Base-by-base conservation (phyloP, 805 yeast species). In the Pichia cephalocereana region DNA sequence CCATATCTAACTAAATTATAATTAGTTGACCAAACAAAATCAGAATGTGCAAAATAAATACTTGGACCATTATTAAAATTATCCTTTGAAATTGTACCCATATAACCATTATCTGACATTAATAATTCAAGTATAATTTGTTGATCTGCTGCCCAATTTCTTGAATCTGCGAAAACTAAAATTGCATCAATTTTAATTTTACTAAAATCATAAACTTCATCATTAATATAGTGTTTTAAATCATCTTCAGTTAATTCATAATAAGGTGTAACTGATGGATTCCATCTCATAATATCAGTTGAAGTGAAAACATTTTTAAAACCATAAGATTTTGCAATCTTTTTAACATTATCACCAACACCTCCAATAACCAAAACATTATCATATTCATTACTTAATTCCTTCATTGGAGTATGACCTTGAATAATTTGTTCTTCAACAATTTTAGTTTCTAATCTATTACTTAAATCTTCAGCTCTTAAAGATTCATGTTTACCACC, bases 341-440 rank as follows among this genome's bases (percentile, higher is more conserved):
- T 75, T 54, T 93, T 75, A 61, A 96, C 87, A 12, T 82, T 79
- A 55, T 87, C 88, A 41, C 93, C 89, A 27, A 85, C 80, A 55
- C 96, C 96, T 53, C 96, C 96, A 46, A 88, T 88, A 46, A 88
- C 95, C 42, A 88, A 69, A 6, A 88, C 95, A 48, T 83, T 84
- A 49, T 83, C 70, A 65, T 82, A 80, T 15, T 74, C 70, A 31
- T 75, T 76, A 14, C 82, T 85, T 60, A 87, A 72, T 59, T 86
- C 95, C 57, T 79, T 82, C 93, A 88, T 88, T 34, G 96, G 96
- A 1, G 96, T 88, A 66, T 88, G 96, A 52, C 96, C 95, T 66
- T 88, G 96, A 57, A 88, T 84, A 50, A 88, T 84, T 68, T 88
- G 96, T 47, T 80, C 87, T 41, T 80, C 79, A 12, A 82, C 76